These are phyloP conservation scores for Aspergillus eucalypticola DNA, from an alignment of 2,329 filamentous ascomycete genomes.

Conservation along the genomic window DNA sequence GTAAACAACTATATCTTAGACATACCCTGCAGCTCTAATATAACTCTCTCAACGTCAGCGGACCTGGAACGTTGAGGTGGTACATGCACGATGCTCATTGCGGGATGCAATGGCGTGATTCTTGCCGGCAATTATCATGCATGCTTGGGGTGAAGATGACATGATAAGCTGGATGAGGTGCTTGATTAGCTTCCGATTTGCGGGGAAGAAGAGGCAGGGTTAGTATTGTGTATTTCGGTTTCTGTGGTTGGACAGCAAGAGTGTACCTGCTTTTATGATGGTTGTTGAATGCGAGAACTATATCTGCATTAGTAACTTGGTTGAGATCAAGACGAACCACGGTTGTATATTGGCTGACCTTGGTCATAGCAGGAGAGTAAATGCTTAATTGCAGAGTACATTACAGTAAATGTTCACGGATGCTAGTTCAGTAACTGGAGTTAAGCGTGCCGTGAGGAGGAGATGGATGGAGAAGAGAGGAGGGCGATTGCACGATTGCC, in stretches of 20 bases:
- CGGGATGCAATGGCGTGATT: conserved; percentile 8
- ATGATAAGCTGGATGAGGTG: conserved; percentile 4
- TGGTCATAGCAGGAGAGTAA: no score
- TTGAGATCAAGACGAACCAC: no score
- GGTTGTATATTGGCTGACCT: no score
- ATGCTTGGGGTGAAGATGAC: not conserved
- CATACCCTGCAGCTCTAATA: not conserved
- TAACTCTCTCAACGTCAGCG: not conserved
- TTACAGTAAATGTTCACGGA: no score
- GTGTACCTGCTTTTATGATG: no score
- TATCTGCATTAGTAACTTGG: no score
- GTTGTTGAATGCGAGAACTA: not conserved
- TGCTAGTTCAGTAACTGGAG: not conserved
- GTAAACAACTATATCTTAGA: not conserved
- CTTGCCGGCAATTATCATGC: not conserved
- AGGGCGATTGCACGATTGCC: conserved; percentile 10
- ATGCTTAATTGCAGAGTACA: no score
- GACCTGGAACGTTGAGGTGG: not conserved
- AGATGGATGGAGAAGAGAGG: not conserved
- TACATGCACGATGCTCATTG: conserved; percentile 9
- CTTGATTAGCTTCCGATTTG: not conserved
- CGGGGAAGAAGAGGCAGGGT: not conserved
- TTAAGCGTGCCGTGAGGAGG: not conserved
- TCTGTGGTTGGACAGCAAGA: no score
- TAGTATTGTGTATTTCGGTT: not conserved